Base-by-base conservation (phyloP, 1,139 yeast genomes). In the Lodderomyces theae region DNA sequence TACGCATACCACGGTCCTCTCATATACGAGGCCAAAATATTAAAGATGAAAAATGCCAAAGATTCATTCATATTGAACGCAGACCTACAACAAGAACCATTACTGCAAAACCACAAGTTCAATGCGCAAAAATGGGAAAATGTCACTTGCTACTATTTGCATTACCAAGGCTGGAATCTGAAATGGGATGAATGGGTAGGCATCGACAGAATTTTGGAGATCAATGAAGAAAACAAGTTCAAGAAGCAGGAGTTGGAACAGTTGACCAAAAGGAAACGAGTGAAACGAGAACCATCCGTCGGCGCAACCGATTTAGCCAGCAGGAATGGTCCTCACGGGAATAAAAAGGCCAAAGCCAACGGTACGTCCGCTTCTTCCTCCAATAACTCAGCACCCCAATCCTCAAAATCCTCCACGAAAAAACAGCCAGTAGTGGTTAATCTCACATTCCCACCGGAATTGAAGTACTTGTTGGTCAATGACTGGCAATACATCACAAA, bases 141-240 rank as follows among this genome's bases (percentile, higher is more conserved):
- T 31, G 10, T 15, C 5, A 38, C 43, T 9, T 41, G 45, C 42
- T 90, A 79, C 60, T 82, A 71, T 50, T 79, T 92, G 8, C 98
- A 92, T 58, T 92, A 92, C 63, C 86, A 83, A 54, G 97, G 98
- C 2, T 92, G 98, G 98, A 92, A 89, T 55, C 64, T 82, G 16
- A 82, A 90, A 48, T 90, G 97, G 97, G 97, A 92, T 58, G 98
- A 92, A 60, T 92, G 98, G 98, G 95, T 92, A 1, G 75, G 79
- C 1, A 62, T 64, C 8, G 82, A 79, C 38, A 68, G 97, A 32
- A 75, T 90, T 9, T 66, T 87, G 56, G 83, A 79, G 49, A 72
- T 74, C 56, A 86, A 75, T 39, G 84, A 80, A 34, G 95, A 83
- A 50, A 89, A 86, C 56, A 56, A 73, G 44, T 64, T 79, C 40